phyloP scores from a whole-genome alignment of 2,329 filamentous ascomycete genomes.

The Sclerotinia glacialis region DNA sequence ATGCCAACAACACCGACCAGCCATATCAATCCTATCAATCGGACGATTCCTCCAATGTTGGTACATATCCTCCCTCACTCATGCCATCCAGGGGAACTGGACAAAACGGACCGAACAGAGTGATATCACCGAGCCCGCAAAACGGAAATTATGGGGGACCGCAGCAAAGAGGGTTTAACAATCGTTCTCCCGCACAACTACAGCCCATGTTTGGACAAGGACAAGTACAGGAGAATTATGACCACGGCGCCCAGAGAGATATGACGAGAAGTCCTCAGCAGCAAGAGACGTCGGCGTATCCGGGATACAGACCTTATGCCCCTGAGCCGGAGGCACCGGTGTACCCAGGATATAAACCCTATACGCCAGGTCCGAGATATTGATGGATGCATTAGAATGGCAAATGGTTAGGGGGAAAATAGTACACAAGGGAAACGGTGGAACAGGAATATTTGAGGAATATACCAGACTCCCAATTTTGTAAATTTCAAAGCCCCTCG shows the following conservation, averaged over 20 bases:
- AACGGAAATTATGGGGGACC: conserved; percentile 6
- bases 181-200: neutral
- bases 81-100: conserved; percentile 29
- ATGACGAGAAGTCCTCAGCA: conserved; percentile 17
- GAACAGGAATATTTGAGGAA: neutral
- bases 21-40: conserved; percentile 18
- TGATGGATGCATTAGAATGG: neutral
- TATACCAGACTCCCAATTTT: neutral
- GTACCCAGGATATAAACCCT: conserved; percentile 20
- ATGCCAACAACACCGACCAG: conserved; percentile 24
- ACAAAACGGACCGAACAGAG: conserved; percentile 26
- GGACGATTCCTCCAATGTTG: conserved; percentile 9
- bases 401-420: neutral
- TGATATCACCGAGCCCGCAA: conserved; percentile 32
- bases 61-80: conserved; percentile 17
- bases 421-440: neutral
- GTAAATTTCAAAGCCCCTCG: too few relatives aligned
- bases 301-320: conserved; percentile 13
- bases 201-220: neutral
- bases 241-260: neutral
- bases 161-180: conserved; percentile 7
- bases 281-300: conserved; percentile 10
- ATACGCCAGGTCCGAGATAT: conserved; percentile 3
- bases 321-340: neutral
- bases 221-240: neutral